Evolutionary conservation across 192 early-diverging fungal genomes (phyloP).

Genomic region (Gonapodya sp.): DNA sequence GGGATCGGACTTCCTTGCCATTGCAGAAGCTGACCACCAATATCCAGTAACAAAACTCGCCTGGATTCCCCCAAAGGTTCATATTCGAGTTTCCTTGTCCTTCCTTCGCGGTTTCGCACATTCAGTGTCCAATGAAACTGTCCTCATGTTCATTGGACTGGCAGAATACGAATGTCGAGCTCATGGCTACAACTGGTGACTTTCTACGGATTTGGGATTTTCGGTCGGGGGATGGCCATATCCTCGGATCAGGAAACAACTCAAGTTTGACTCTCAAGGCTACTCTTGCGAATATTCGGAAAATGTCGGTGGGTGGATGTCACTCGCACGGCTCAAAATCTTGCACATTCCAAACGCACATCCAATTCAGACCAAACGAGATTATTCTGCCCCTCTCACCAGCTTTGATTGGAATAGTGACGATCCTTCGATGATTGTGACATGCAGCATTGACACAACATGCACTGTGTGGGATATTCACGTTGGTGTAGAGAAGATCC

Average conservation of each 20-base stretch:
- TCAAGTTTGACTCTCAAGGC: conserved; percentile 30
- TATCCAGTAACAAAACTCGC: conserved; percentile 88
- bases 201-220: conserved; percentile 84
- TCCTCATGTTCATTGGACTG: neutral
- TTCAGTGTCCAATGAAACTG: neutral
- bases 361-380: conserved; percentile 41
- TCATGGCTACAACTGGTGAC: conserved; percentile 83
- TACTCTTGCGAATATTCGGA: conserved; percentile 51
- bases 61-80: conserved; percentile 70
- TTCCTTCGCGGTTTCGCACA: conserved; percentile 13
- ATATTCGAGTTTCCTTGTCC: neutral
- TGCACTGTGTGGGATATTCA: conserved; percentile 98
- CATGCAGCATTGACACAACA: conserved; percentile 96
- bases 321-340: neutral
- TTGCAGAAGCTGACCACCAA: conserved; percentile 66
- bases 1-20: conserved; percentile 49
- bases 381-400: conserved; percentile 82
- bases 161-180: conserved; percentile 34
- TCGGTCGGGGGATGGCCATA: conserved; percentile 19
- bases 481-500: conserved; percentile 16
- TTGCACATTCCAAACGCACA: conserved; percentile 17
- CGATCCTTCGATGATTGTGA: conserved; percentile 76
- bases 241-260: neutral
- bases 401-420: conserved; percentile 96
- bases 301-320: neutral